phyloP scores from a whole-genome alignment of 805 yeast species.

The Ogataea salicorniae region DNA sequence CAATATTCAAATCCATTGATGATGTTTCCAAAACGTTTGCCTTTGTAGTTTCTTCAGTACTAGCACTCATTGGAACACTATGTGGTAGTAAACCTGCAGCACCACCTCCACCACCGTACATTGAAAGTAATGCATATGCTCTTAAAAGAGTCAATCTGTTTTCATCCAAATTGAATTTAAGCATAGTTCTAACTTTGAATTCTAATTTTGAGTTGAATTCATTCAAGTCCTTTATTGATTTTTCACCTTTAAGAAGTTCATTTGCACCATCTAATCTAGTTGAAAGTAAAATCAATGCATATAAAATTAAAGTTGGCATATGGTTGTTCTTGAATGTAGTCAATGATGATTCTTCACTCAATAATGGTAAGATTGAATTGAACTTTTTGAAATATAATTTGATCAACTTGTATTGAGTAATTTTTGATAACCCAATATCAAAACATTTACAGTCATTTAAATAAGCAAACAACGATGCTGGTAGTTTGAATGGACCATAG shows the following conservation, averaged over 20 bases:
- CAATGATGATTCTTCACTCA: conserved; percentile 35
- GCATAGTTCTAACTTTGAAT: conserved; percentile 31
- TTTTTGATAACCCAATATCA: conserved; percentile 10
- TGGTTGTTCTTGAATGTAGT: conserved; percentile 30
- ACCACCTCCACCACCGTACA: conserved; percentile 34
- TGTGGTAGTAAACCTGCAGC: not conserved
- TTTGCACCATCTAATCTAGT: conserved; percentile 35
- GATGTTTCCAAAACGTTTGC: conserved; percentile 25
- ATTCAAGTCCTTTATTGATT: conserved; percentile 4
- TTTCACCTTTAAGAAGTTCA: conserved; percentile 23
- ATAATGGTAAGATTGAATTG: conserved; percentile 37
- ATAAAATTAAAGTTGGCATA: conserved; percentile 36
- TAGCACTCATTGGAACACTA: not conserved
- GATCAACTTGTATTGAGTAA: conserved; percentile 22
- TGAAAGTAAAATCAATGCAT: conserved; percentile 39
- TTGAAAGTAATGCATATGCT: conserved; percentile 31
- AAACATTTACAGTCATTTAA: conserved; percentile 11
- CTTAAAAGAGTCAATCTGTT: conserved; percentile 34
- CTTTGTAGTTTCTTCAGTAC: conserved; percentile 7
- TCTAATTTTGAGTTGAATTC: conserved; percentile 27
- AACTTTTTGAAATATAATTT: conserved; percentile 36
- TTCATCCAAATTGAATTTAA: conserved; percentile 34
- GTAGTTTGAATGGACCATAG: conserved; percentile 16
- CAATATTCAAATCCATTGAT: conserved; percentile 32
- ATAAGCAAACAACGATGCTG: conserved; percentile 10